A percentile compares a stretch with the other conserved stretches of the same genome.
phyloP scores from a whole-genome alignment of 345 rosid species.

The Rhodamnia argentea region DNA sequence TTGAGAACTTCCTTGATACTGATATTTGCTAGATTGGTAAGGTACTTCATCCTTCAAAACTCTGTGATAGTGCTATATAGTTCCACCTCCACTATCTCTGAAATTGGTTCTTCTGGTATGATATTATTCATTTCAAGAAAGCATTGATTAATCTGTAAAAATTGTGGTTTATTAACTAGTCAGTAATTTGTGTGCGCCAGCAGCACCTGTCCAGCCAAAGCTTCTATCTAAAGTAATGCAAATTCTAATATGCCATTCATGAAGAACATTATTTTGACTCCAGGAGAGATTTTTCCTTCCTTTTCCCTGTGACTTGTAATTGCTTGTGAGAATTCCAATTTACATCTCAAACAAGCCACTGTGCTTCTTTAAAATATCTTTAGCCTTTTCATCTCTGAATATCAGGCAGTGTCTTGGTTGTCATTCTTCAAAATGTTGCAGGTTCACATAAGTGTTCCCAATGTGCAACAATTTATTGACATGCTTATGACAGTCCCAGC shows the following conservation, averaged over 20 bases:
- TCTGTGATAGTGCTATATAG: background rate
- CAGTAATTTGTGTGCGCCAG: background rate
- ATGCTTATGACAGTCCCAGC: conserved; percentile 61
- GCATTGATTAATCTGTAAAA: background rate
- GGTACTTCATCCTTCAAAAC: background rate
- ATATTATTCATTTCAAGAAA: background rate
- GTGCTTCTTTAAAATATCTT: background rate
- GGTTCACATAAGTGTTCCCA: conserved; percentile 82
- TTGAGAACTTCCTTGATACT: conserved; percentile 73
- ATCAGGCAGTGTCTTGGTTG: background rate
- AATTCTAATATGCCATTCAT: background rate
- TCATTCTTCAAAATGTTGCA: conserved; percentile 16
- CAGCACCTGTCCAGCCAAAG: background rate
- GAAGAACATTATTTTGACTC: background rate
- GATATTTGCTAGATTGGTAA: conserved; percentile 92
- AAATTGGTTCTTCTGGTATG: background rate
- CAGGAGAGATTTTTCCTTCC: no score
- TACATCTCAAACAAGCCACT: background rate
- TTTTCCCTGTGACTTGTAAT: no score
- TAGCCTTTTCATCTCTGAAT: background rate
- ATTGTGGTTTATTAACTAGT: background rate
- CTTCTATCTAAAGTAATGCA: background rate
- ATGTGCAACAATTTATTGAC: conserved; percentile 68
- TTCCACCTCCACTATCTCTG: background rate
- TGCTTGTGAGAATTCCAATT: background rate